Evolutionary conservation across 306 rosid genomes (phyloP), one percentile per base, ranked within the genome.

Genomic region (Vigna hirtella): DNA sequence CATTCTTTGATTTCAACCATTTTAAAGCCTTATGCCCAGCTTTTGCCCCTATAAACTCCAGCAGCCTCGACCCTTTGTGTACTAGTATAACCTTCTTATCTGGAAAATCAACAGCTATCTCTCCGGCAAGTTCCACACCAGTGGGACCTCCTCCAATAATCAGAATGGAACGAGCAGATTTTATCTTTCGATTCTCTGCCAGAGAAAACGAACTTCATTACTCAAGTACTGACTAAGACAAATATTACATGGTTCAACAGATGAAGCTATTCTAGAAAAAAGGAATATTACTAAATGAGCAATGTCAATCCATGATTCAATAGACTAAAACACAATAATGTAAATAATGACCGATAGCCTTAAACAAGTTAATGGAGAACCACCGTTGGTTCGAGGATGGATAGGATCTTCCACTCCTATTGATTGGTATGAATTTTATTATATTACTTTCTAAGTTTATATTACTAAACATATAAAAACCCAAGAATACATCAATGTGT

Each of bases 91-190:
- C 24, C 77, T 77, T 85, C 90, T 89, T 90, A 11, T 84, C 85
- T 0, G 96, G 93, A 70, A 82, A 94, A 76, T 91, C 96, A 63
- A 83, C 88, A 14, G 89, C 91, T 34, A 94, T 91, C 85, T 91
- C 98, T 73, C 87, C 97, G 2, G 97, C 91, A 57, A 91, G 96
- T 73, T 91, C 98, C 20, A 93, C 96, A 52, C 98, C 98, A 10
- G 89, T 87, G 22, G 96, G 98, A 62, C 98, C 98, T 11, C 98
- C 98, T 75, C 94, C 98, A 69, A 94, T 86, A 59, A 94, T 86
- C 85, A 94, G 83, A 81, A 94, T 84, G 64, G 97, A 90, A 7
- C 22, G 64, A 55, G 98, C 87, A 9, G 91, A 83, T 58, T 77
- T 83, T 65, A 94, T 94, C 88, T 85, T 89, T 59, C 70, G 81